phyloP scores from a whole-genome alignment of 768 basidiomycete genomes.

The Lactarius pseudohatsudake region DNA sequence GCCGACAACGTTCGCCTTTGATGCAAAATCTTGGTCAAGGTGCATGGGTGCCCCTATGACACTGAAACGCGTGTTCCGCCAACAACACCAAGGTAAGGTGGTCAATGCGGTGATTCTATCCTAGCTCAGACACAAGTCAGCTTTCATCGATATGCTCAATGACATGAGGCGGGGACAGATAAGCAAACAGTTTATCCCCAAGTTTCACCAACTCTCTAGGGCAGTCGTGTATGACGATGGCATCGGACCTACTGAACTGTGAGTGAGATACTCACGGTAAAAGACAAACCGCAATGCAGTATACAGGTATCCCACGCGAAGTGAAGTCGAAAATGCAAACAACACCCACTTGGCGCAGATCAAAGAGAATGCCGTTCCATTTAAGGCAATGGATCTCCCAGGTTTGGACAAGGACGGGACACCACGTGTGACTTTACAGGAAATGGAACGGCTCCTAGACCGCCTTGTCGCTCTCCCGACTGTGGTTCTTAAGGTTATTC shows the following conservation, averaged over 20 bases:
- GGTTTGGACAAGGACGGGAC: slow-evolving; percentile 47
- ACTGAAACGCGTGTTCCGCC: slow-evolving; percentile 79
- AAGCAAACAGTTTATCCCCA: slow-evolving; percentile 41
- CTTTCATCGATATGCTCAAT: slow-evolving; percentile 84
- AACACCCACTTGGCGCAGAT: slow-evolving; percentile 47
- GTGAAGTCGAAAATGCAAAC: slow-evolving; percentile 75
- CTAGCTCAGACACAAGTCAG: slow-evolving; percentile 17
- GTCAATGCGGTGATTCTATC: neutral
- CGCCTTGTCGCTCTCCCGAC: slow-evolving; percentile 58
- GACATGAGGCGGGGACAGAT: slow-evolving; percentile 78
- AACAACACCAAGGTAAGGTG: slow-evolving; percentile 72
- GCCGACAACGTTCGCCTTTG: slow-evolving; percentile 71
- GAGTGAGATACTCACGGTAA: slow-evolving; percentile 27
- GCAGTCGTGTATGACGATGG: slow-evolving; percentile 63
- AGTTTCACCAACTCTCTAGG: slow-evolving; percentile 59
- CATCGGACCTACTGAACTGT: slow-evolving; percentile 83
- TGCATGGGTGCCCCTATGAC: slow-evolving; percentile 58
- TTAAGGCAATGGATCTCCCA: slow-evolving; percentile 45
- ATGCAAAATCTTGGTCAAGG: slow-evolving; percentile 67
- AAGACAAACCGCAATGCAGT: neutral
- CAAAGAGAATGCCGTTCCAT: slow-evolving; percentile 40
- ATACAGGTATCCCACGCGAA: slow-evolving; percentile 63
- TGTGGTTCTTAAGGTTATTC: slow-evolving; percentile 44
- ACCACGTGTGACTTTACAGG: slow-evolving; percentile 35
- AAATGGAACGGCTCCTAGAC: slow-evolving; percentile 50